These are phyloP conservation scores for Cerrena zonata DNA, from an alignment of 1,284 basidiomycete genomes.

Conservation along the genomic window DNA sequence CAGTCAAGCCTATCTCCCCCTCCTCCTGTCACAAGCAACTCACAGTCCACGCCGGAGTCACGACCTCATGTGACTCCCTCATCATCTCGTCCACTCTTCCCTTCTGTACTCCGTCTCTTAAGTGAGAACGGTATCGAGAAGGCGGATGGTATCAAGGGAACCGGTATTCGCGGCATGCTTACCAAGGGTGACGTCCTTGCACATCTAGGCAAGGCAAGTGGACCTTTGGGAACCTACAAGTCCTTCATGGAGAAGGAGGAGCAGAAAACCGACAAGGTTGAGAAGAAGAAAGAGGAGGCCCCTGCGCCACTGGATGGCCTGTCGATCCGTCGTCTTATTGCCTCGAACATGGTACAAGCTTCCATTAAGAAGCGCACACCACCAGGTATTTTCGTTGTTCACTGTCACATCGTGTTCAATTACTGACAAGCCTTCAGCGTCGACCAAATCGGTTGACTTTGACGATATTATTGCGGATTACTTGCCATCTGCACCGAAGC, in stretches of 20 bases:
- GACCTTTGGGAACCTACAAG: slow-evolving; percentile 71
- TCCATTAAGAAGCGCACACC: slow-evolving; percentile 48
- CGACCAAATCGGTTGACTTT: slow-evolving; percentile 45
- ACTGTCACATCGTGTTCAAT: slow-evolving; percentile 19
- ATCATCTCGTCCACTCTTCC: slow-evolving; percentile 64
- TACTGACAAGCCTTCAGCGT: slow-evolving; percentile 25
- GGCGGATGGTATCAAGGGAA: slow-evolving; percentile 61
- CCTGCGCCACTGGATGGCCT: slow-evolving; percentile 56
- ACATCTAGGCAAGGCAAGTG: slow-evolving; percentile 74
- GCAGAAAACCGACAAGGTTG: slow-evolving; percentile 35
- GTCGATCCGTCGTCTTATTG: slow-evolving; percentile 67
- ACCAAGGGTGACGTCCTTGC: slow-evolving; percentile 87
- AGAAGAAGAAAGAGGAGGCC: slow-evolving; percentile 18
- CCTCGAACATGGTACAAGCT: slow-evolving; percentile 59
- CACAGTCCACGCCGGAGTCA: slow-evolving; percentile 25
- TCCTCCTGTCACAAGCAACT: slow-evolving; percentile 20
- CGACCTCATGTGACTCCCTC: slow-evolving; percentile 34
- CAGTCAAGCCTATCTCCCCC: slow-evolving; percentile 29
- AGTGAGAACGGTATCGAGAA: slow-evolving; percentile 52
- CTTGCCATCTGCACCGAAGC: slow-evolving; percentile 33
- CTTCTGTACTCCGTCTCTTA: slow-evolving; percentile 71
- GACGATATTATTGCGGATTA: slow-evolving; percentile 71
- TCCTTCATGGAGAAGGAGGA: slow-evolving; percentile 31
- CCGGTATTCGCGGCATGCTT: slow-evolving; percentile 82
- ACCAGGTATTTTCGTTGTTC: too few species aligned